These are phyloP conservation scores for Uromyces viciae-fabae DNA, from an alignment of 1,284 basidiomycete genomes.

Conservation along the genomic window DNA sequence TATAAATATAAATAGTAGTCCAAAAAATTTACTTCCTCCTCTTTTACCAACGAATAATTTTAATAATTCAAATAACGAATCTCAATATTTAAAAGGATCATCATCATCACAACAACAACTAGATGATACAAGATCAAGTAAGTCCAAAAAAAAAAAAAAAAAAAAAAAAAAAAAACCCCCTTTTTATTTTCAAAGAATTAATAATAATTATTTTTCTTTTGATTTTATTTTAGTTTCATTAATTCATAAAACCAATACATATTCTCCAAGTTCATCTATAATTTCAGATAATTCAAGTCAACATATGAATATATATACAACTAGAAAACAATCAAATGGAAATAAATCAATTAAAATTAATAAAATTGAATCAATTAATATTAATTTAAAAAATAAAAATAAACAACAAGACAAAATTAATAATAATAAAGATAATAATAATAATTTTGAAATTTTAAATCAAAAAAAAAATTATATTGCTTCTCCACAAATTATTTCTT, in stretches of 20 bases:
- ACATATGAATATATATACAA: background rate
- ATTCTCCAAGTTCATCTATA: background rate
- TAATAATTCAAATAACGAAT: background rate
- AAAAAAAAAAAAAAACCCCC: background rate
- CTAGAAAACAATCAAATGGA: background rate
- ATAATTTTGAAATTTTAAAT: background rate
- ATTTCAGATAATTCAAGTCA: background rate
- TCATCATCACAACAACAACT: background rate
- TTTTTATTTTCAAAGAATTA: too few species aligned
- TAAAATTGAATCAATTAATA: background rate
- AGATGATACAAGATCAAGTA: constrained; percentile 6
- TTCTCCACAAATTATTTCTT: background rate
- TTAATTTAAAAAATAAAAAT: background rate
- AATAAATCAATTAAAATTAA: background rate
- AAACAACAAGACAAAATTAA: background rate
- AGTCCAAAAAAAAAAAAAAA: background rate
- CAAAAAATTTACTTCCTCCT: background rate
- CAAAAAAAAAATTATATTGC: background rate
- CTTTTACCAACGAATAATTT: background rate
- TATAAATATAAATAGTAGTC: background rate
- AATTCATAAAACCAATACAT: background rate
- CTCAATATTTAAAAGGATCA: background rate
- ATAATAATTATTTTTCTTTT: background rate
- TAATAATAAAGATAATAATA: background rate
- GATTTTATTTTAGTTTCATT: background rate